These are phyloP conservation scores for Epicoccum sorghinum DNA, from an alignment of 2,329 filamentous ascomycete species.

Conservation along the genomic window DNA sequence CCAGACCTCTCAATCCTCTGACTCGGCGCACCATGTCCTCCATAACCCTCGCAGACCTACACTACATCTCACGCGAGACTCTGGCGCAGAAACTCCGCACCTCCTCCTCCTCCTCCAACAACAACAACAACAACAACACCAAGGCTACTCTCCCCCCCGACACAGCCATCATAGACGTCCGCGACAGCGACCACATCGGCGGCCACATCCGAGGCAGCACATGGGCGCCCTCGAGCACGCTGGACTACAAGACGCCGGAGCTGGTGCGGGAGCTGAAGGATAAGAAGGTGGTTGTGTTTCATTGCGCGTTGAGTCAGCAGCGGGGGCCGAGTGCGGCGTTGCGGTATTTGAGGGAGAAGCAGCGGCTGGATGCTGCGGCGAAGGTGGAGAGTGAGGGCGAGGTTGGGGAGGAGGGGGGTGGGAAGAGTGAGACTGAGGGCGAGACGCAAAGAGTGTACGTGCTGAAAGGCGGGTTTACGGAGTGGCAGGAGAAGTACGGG, in stretches of 20 bases:
- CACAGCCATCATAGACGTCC: conserved; percentile 84
- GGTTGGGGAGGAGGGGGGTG: conserved; percentile 20
- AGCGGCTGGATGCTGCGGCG: conserved; percentile 51
- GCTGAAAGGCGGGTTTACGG: conserved; percentile 80
- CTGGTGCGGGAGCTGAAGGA: conserved; percentile 78
- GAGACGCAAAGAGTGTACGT: conserved; percentile 75
- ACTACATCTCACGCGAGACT: conserved; percentile 69
- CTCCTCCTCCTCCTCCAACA: too few species aligned
- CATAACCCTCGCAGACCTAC: conserved; percentile 66
- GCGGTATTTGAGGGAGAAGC: conserved; percentile 75
- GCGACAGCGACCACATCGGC: conserved; percentile 88
- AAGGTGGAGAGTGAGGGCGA: conserved; percentile 18
- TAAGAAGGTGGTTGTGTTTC: conserved; percentile 87
- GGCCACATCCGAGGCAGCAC: conserved; percentile 82
- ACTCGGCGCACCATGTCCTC: conserved; percentile 50
- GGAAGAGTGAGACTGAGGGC: conserved; percentile 15
- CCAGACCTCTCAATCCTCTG: too few species aligned
- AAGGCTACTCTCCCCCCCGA: conserved; percentile 15
- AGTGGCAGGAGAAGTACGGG: conserved; percentile 87
- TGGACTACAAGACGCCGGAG: conserved; percentile 80
- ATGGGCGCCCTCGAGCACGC: conserved; percentile 74
- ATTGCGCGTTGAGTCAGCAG: conserved; percentile 91
- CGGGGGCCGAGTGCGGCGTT: conserved; percentile 85
- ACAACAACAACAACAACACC: too few species aligned
- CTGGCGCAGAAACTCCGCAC: conserved; percentile 57